Base-by-base conservation (phyloP, 768 basidiomycete genomes). In the Panellus pusillus region DNA sequence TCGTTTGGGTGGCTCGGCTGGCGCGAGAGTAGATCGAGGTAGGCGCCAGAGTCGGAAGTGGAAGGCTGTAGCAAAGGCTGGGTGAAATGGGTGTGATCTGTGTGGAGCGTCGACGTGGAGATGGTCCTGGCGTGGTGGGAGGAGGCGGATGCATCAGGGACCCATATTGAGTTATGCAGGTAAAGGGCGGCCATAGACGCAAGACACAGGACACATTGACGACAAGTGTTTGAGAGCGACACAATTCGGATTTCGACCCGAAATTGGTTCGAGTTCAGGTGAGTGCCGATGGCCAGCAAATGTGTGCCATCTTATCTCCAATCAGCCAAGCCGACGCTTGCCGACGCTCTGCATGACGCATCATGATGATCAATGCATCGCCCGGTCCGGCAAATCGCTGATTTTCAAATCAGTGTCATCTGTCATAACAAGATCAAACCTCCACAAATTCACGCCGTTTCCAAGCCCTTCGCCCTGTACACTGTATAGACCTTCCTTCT, bases 111-210 rank as follows among this genome's bases (percentile, higher is more conserved):
- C 63, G 58, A 11, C 58, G 68, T 29, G 77, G 69, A n/a, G 74
- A 68, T 13, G 74, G 76, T 45, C 75, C 76, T 24, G 67, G 70
- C 15, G 73, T 71, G 56, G 74, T 72, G 7, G 72, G 76, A 51
- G 65, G 61, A 18, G 68, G 63, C n/a, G 73, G 73, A 46, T 68
- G 64, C 48, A 38, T 76, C 75, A 29, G 73, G 67, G 43, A 73
- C 57, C 66, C 79, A 79, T 50, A 82, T 63, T 29, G 78, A 72
- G 61, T 82, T 78, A 67, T 85, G 83, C 46, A 84, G 75, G 65
- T 79, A 77, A 47, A 84, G 66, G 47, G 80, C 81, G 50, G 82
- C 78, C 86, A 87, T 87, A 51, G 62, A 44, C 57, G 43, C 29
- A 37, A 36, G 53, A n/a, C 43, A 18, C 46, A 52, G 54, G 40